Evolutionary conservation across 192 early-diverging fungal species (phyloP).

Genomic region (Coemansia sp.): DNA sequence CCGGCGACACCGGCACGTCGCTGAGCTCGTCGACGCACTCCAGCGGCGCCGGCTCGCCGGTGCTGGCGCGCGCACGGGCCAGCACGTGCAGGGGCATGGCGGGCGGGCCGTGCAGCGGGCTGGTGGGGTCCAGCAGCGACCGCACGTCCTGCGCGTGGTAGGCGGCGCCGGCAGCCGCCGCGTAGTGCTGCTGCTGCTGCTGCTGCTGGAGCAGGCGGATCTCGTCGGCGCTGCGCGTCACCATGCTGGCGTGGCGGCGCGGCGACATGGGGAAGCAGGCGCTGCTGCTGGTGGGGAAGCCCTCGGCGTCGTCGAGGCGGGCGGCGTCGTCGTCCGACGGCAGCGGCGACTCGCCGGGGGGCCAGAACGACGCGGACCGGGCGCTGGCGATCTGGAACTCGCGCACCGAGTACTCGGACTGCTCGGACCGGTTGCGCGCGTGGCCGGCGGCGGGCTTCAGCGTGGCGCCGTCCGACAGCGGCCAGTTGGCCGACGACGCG

Average conservation of each 20-base stretch:
- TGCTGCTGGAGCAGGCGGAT: constrained; percentile 1
- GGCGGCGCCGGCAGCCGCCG: too few relatives aligned
- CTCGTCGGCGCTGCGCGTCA: constrained; percentile 17
- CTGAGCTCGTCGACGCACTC: constrained; percentile 4
- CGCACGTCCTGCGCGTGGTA: constrained; percentile 5
- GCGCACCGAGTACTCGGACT: constrained; percentile 17
- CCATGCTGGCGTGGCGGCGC: constrained; percentile 14
- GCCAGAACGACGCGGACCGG: constrained; percentile 31
- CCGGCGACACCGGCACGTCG: constrained; percentile 10
- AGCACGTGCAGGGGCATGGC: constrained; percentile 38
- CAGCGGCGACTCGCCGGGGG: constrained; percentile 22
- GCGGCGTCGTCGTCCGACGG: constrained; percentile 10
- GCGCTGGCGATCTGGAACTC: constrained; percentile 36
- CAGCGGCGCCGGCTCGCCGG: constrained; percentile 3
- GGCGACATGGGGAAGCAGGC: constrained; percentile 35
- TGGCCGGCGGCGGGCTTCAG: constrained; percentile 15
- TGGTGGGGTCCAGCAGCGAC: constrained; percentile 39
- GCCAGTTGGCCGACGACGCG: constrained; percentile 30
- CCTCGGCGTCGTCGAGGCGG: constrained; percentile 12
- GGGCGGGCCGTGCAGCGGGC: constrained; percentile 18
- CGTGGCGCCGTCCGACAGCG: constrained; percentile 26
- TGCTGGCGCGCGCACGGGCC: constrained; percentile 19
- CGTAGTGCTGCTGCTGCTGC: too few relatives aligned
- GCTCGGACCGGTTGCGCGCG: constrained; percentile 26
- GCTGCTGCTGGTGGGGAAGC: constrained; percentile 47